These are phyloP conservation scores for Ulmus americana DNA, from an alignment of 331 rosid genomes.

Conservation along the genomic window DNA sequence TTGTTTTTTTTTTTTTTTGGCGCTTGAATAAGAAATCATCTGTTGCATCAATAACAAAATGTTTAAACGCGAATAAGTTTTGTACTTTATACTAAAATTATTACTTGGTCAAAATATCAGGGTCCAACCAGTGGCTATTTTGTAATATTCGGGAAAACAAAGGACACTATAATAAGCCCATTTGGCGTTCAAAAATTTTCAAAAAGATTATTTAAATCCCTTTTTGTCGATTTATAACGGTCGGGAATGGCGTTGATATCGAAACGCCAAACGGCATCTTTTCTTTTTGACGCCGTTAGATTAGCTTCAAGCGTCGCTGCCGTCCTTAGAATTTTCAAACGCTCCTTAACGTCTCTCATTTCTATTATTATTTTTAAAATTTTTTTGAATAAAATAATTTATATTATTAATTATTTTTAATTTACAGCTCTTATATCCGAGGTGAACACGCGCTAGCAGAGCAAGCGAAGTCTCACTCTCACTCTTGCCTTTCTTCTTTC, in stretches of 20 bases:
- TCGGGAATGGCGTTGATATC: constrained; percentile 32
- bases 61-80: not conserved
- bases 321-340: constrained; percentile 24
- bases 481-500: constrained; percentile 12
- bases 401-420: constrained; percentile 6
- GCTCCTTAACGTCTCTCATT: constrained; percentile 26
- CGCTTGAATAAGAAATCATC: not conserved
- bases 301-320: constrained; percentile 10
- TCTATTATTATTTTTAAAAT: not conserved
- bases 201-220: constrained; percentile 7
- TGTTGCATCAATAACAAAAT: not conserved
- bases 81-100: not conserved
- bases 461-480: not conserved
- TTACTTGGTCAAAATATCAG: not conserved
- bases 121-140: not conserved
- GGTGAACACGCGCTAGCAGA: not conserved
- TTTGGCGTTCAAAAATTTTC: constrained; percentile 29
- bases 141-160: constrained; percentile 4
- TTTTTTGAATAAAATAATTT: not conserved
- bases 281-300: constrained; percentile 38
- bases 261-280: constrained; percentile 30
- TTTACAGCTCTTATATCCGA: too few species aligned
- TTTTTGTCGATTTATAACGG: constrained; percentile 53
- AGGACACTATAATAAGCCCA: constrained; percentile 10
- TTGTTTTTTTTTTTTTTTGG: too few species aligned